phyloP scores from a whole-genome alignment of 2,329 filamentous ascomycete genomes.

The Sclerotinia minor region DNA sequence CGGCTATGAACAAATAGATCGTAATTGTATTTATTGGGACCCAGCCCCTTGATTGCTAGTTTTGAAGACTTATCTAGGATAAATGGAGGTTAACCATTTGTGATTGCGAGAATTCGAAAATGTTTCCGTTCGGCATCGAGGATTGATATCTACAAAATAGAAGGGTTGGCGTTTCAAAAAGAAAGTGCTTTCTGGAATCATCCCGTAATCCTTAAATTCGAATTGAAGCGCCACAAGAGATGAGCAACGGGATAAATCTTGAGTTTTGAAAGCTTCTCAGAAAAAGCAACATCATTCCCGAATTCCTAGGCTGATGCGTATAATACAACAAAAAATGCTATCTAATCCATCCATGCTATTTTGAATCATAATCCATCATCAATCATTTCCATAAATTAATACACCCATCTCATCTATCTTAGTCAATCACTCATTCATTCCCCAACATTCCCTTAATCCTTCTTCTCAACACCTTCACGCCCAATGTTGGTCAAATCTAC shows the following conservation, averaged over 20 bases:
- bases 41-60: no score
- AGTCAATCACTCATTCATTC: no score
- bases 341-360: not conserved
- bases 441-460: not conserved
- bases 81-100: no score
- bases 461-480: conserved; percentile 59
- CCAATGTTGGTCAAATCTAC: conserved; percentile 62
- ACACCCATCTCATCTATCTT: not conserved
- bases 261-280: not conserved
- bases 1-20: no score
- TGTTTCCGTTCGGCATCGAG: no score
- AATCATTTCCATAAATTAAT: conserved; percentile 7
- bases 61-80: no score
- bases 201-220: not conserved
- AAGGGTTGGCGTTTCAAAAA: not conserved
- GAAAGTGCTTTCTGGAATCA: not conserved
- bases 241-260: no score
- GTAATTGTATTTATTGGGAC: no score
- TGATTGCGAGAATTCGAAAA: no score
- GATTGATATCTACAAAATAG: no score
- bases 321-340: not conserved
- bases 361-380: conserved; percentile 11
- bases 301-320: not conserved
- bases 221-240: no score
- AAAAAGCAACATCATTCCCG: not conserved